Percentiles rank a stretch among this genome's conserved stretches.
Evolutionary conservation across 345 rosid species (phyloP).

Genomic region (Eucalyptus regnans): DNA sequence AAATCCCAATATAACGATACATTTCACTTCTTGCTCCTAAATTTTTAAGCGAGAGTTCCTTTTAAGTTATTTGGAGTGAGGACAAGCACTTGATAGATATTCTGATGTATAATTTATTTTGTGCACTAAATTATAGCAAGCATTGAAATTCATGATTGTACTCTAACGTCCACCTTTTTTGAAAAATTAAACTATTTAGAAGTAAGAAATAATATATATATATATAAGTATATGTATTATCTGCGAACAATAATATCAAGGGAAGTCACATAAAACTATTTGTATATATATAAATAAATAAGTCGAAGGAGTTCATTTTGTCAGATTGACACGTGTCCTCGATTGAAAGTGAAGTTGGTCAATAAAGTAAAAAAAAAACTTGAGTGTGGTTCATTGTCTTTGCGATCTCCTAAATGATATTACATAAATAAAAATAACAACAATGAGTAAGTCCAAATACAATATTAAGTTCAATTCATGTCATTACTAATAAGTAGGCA

Average conservation of each 20-base stretch:
- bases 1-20: background rate
- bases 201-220: background rate
- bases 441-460: background rate
- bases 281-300: background rate
- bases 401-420: rapidly evolving
- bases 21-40: rapidly evolving
- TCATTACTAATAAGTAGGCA: background rate
- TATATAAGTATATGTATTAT: background rate
- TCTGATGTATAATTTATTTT: no score
- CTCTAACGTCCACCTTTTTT: rapidly evolving
- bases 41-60: background rate
- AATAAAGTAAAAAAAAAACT: background rate
- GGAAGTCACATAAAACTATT: rapidly evolving
- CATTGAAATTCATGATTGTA: no score
- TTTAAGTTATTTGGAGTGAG: no score
- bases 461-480: background rate
- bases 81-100: background rate
- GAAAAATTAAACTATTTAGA: rapidly evolving
- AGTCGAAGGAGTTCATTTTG: rapidly evolving
- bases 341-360: background rate
- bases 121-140: background rate
- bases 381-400: rapidly evolving
- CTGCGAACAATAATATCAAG: rapidly evolving
- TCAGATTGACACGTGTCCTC: rapidly evolving
- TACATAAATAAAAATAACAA: background rate